These are phyloP conservation scores for Stagonosporopsis rhizophila DNA, from an alignment of 2,329 filamentous ascomycete genomes.

Conservation along the genomic window DNA sequence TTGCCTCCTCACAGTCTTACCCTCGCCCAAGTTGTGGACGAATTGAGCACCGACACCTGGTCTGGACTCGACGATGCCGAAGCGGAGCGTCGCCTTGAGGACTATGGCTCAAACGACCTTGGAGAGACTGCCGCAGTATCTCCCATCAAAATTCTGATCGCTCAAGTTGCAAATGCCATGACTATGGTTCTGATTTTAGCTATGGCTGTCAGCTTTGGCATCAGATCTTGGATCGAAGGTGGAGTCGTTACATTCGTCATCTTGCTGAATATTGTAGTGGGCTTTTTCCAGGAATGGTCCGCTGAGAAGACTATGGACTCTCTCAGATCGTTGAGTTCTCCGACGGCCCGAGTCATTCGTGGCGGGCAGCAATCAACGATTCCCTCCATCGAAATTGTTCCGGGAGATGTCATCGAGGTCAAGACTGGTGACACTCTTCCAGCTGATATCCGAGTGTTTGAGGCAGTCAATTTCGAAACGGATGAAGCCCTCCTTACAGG, in stretches of 20 bases:
- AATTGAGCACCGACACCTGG: conserved; percentile 69
- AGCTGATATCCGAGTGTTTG: conserved; percentile 68
- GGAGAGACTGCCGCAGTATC: conserved; percentile 71
- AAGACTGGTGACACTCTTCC: conserved; percentile 73
- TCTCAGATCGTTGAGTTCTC: conserved; percentile 55
- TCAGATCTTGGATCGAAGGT: conserved; percentile 57
- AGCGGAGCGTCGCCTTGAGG: conserved; percentile 64
- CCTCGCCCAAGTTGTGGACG: conserved; percentile 58
- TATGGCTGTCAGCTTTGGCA: conserved; percentile 58
- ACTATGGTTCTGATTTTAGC: conserved; percentile 66
- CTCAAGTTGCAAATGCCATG: conserved; percentile 80
- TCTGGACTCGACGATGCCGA: conserved; percentile 68
- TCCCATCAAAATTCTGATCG: conserved; percentile 75
- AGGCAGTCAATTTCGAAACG: conserved; percentile 76
- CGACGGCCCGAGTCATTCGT: conserved; percentile 57
- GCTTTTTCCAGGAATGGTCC: conserved; percentile 56
- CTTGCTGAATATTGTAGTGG: conserved; percentile 54
- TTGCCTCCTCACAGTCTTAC: conserved; percentile 68
- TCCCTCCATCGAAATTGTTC: conserved; percentile 66
- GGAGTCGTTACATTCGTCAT: conserved; percentile 57
- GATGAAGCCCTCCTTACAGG: conserved; percentile 76
- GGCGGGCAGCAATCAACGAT: conserved; percentile 61
- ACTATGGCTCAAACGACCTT: conserved; percentile 73
- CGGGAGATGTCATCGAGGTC: conserved; percentile 70
- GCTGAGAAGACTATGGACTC: conserved; percentile 61